Conservation (phyloP, 176 grass and related monocot species). For the Panicum miliaceum region DNA sequence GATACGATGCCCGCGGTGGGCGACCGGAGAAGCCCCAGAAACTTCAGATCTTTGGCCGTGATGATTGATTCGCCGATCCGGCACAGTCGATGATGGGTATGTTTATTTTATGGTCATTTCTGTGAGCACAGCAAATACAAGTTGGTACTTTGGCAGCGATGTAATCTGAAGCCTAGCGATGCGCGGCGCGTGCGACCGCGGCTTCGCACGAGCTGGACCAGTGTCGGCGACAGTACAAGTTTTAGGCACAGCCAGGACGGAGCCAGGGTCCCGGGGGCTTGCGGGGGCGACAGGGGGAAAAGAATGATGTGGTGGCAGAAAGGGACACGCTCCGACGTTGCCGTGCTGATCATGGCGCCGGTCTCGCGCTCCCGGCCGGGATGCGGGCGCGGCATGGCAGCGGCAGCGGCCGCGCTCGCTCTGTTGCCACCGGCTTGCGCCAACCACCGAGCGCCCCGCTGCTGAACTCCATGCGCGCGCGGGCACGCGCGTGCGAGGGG, state of each 20-base stretch:
- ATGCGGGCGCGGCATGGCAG: neutral
- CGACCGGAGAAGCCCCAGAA: neutral
- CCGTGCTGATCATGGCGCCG: slow-evolving; percentile 26
- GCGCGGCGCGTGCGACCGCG: neutral
- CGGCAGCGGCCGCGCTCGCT: neutral
- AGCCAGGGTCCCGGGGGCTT: neutral
- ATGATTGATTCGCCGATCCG: neutral
- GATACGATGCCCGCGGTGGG: slow-evolving; percentile 1
- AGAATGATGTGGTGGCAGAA: neutral
- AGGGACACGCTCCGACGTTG: slow-evolving; percentile 6
- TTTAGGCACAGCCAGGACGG: neutral
- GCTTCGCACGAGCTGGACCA: neutral
- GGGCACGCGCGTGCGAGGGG: neutral
- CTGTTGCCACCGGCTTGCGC: neutral
- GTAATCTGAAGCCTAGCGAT: neutral
- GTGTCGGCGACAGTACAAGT: neutral
- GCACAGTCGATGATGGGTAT: neutral
- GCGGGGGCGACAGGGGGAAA: neutral
- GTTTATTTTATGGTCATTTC: neutral
- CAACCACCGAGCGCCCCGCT: neutral
- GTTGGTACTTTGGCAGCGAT: neutral
- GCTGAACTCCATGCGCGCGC: neutral
- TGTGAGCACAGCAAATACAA: neutral
- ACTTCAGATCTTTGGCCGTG: neutral
- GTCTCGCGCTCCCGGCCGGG: neutral